A percentile compares a stretch with the other conserved stretches of the same genome.
These are phyloP conservation scores for Medicago ruthenica DNA, from an alignment of 306 rosid genomes.

Conservation along the genomic window DNA sequence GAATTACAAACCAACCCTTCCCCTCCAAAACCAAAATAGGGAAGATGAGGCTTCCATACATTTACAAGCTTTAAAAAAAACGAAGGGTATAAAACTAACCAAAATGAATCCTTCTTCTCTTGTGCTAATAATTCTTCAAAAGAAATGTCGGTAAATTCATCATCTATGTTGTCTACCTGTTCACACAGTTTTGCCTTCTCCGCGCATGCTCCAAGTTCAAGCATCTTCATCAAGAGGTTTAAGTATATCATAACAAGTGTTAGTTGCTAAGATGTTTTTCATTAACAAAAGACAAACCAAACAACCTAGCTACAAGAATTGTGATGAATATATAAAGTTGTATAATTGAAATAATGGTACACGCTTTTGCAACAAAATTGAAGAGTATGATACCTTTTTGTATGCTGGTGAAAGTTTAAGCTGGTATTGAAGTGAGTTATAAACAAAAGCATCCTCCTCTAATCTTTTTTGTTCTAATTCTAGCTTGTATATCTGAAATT, in stretches of 20 bases:
- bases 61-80: neutral
- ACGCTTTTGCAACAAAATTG: too few species aligned
- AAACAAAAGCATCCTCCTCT: constrained; percentile 91
- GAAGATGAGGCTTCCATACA: too few species aligned
- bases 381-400: constrained; percentile 62
- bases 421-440: constrained; percentile 91
- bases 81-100: neutral
- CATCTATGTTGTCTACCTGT: constrained; percentile 51
- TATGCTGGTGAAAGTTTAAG: constrained; percentile 93
- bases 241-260: constrained; percentile 35
- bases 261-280: neutral
- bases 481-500: constrained; percentile 81
- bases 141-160: constrained; percentile 63
- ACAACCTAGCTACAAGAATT: too few species aligned
- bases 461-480: constrained; percentile 86
- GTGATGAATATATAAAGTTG: too few species aligned
- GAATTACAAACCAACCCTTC: neutral
- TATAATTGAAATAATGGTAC: too few species aligned
- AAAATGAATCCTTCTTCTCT: constrained; percentile 83
- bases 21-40: neutral
- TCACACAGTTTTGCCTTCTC: constrained; percentile 62
- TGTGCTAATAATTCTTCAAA: constrained; percentile 88
- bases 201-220: constrained; percentile 67
- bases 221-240: constrained; percentile 58
- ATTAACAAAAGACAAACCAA: too few species aligned